phyloP scores from a whole-genome alignment of 208 protist genomes.

The Trypanosoma vivax region DNA sequence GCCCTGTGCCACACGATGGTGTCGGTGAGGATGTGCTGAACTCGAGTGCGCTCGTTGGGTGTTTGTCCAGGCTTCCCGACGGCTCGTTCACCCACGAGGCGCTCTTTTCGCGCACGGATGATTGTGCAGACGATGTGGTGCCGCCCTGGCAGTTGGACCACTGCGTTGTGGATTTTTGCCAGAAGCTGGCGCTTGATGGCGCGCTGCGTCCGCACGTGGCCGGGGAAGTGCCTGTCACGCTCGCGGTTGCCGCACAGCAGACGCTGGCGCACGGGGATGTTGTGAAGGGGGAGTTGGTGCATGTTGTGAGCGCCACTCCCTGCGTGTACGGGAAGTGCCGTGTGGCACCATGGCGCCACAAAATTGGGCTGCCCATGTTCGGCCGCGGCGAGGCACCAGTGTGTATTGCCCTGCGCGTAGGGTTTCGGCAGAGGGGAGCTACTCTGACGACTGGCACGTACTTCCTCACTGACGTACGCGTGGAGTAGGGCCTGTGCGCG shows the following conservation, averaged over 20 bases:
- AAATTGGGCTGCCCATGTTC: slow-evolving; percentile 55
- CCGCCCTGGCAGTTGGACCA: slow-evolving; percentile 59
- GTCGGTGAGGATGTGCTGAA: neutral
- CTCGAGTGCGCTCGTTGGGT: neutral
- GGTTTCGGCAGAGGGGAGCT: slow-evolving; percentile 51
- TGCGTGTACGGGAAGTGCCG: slow-evolving; percentile 39
- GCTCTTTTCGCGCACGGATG: neutral
- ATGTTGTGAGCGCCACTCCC: slow-evolving; percentile 56
- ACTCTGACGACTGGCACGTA: slow-evolving; percentile 45
- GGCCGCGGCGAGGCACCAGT: slow-evolving; percentile 11
- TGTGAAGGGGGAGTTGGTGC: slow-evolving; percentile 30
- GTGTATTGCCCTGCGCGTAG: slow-evolving; percentile 54
- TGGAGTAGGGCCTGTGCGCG: neutral
- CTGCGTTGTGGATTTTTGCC: slow-evolving; percentile 39
- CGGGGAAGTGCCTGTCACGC: slow-evolving; percentile 3
- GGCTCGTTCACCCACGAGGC: slow-evolving; percentile 3
- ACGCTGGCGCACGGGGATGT: slow-evolving; percentile 36
- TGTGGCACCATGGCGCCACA: slow-evolving; percentile 61
- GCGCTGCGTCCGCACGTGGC: neutral
- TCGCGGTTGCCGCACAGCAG: slow-evolving; percentile 52
- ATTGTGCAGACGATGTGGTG: slow-evolving; percentile 19
- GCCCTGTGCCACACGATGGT: slow-evolving; percentile 1
- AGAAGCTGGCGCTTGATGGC: slow-evolving; percentile 14
- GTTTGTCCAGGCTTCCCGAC: slow-evolving; percentile 5
- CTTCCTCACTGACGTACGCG: slow-evolving; percentile 16